phyloP scores from a whole-genome alignment of 2,329 filamentous ascomycete genomes.

The Colletotrichum sp. region DNA sequence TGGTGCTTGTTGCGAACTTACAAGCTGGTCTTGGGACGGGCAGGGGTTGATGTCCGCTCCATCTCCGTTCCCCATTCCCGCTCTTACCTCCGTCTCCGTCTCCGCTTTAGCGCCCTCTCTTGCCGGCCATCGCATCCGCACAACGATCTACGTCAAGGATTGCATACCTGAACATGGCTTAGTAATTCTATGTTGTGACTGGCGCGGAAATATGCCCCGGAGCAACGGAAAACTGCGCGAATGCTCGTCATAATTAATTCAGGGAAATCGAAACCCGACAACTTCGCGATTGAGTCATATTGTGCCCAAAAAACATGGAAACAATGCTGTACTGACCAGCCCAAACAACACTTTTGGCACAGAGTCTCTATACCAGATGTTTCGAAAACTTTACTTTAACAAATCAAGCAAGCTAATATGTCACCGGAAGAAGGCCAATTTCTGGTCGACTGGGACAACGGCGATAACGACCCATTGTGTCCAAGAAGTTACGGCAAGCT shows the following conservation, averaged over 20 bases:
- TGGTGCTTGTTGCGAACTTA: not conserved
- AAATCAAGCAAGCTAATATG: not conserved
- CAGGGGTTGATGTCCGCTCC: not conserved
- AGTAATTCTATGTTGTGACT: not conserved
- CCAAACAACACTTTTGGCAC: too few relatives aligned
- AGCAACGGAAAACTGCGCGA: not conserved
- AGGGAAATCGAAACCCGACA: not conserved
- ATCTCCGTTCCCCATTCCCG: not conserved
- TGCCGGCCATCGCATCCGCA: not conserved
- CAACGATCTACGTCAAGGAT: not conserved
- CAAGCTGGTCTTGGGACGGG: not conserved
- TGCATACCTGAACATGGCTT: not conserved
- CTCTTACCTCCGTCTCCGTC: not conserved
- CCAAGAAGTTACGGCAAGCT: conserved; percentile 70
- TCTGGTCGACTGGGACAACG: conserved; percentile 76
- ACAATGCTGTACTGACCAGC: too few relatives aligned
- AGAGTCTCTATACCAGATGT: too few relatives aligned
- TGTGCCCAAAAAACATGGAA: not conserved
- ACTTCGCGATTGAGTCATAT: not conserved
- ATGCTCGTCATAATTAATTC: not conserved
- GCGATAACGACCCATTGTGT: conserved; percentile 73
- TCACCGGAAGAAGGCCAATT: conserved; percentile 47
- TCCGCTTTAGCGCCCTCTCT: not conserved
- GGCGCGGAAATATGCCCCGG: not conserved
- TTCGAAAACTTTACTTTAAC: not conserved